Evolutionary conservation across 2,329 filamentous ascomycete genomes (phyloP).

Genomic region (Diaporthe ilicicola): DNA sequence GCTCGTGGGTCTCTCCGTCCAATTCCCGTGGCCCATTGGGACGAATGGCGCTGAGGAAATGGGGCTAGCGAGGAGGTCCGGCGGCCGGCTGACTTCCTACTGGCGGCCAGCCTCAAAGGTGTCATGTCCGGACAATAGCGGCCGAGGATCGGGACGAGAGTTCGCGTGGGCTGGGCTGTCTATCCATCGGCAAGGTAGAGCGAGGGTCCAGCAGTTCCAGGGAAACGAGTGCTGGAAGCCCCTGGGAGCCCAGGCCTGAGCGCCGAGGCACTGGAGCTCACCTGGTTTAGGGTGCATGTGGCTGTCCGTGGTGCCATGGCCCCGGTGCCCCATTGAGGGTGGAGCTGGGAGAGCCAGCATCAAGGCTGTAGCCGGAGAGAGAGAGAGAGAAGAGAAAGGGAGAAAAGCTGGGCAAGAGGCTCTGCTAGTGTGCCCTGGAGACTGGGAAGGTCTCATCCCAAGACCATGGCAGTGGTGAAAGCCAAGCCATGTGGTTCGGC

Average conservation of each 20-base stretch:
- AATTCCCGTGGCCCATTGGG: conserved; percentile 12
- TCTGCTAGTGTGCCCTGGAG: background rate
- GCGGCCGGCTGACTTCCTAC: conserved; percentile 11
- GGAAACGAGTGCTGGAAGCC: background rate
- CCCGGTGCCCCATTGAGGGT: background rate
- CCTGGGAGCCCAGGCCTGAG: background rate
- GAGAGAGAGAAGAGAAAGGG: background rate
- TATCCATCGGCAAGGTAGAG: background rate
- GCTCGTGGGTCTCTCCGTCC: conserved; percentile 4
- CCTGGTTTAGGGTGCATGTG: background rate
- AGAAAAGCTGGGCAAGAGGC: background rate
- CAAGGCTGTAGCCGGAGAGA: background rate
- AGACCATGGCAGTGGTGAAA: background rate
- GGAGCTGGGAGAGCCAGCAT: background rate
- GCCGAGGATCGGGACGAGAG: conserved; percentile 1
- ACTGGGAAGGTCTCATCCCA: background rate
- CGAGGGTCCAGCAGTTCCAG: background rate
- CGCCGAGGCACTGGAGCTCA: background rate
- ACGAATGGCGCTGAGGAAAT: conserved; percentile 15
- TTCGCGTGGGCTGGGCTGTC: background rate
- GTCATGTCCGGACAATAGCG: background rate
- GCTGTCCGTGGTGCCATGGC: background rate
- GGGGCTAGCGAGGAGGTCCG: conserved; percentile 6
- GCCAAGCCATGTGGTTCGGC: background rate
- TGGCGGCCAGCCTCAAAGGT: background rate